Evolutionary conservation across 2,329 filamentous ascomycete species (phyloP).

Genomic region (Pestalotiopsis sp.): DNA sequence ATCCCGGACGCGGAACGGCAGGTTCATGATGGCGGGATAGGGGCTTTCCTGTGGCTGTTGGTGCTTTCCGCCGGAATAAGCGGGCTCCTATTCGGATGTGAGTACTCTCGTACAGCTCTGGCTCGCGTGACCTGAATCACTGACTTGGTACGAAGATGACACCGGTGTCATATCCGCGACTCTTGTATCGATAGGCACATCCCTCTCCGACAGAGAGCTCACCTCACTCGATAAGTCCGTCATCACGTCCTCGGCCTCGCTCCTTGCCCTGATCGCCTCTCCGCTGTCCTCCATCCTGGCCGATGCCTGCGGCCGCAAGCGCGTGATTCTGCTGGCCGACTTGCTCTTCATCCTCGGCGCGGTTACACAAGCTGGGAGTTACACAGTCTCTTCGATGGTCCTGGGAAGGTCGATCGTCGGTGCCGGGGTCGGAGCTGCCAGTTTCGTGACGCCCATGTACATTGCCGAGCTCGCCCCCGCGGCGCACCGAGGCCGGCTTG

Average conservation of each 20-base stretch:
- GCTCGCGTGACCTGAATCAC: not conserved
- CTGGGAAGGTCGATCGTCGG: constrained; percentile 71
- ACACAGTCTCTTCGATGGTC: constrained; percentile 66
- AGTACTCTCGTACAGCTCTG: constrained; percentile 29
- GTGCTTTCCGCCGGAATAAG: constrained; percentile 69
- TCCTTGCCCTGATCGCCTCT: constrained; percentile 66
- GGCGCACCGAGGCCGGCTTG: constrained; percentile 73
- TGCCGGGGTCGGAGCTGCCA: constrained; percentile 73
- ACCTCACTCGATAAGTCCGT: constrained; percentile 70
- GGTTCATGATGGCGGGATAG: constrained; percentile 23
- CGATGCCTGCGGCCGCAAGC: constrained; percentile 62
- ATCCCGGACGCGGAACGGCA: not conserved
- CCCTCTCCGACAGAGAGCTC: constrained; percentile 58
- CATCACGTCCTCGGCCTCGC: constrained; percentile 70
- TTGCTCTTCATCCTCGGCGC: constrained; percentile 71
- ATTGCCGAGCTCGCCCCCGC: constrained; percentile 85
- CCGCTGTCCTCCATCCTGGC: constrained; percentile 67
- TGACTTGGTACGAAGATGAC: constrained; percentile 50
- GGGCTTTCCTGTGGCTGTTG: constrained; percentile 61
- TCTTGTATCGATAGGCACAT: constrained; percentile 63
- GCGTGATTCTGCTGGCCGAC: constrained; percentile 66
- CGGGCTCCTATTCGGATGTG: constrained; percentile 70
- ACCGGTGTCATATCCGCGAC: constrained; percentile 72
- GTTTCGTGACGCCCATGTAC: constrained; percentile 84
- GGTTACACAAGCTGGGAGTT: constrained; percentile 62